Percentiles rank a stretch among this genome's conserved stretches.
Conservation (phyloP, 495 filamentous ascomycete genomes). For the Paragyromitra xinjiangensis region DNA sequence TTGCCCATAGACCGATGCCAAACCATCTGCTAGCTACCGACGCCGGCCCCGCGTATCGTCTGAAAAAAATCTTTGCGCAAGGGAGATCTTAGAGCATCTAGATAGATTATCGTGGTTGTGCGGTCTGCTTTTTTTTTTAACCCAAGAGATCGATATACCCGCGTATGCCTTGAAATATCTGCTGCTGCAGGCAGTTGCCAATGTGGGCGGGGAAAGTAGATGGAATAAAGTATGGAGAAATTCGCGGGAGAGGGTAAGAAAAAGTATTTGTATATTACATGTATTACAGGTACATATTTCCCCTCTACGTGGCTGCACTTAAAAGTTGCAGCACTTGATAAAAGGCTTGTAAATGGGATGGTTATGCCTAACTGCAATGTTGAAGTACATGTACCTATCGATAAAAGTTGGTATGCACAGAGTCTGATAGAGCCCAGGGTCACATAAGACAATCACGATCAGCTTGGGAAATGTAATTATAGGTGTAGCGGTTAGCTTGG, state of each 20-base stretch:
- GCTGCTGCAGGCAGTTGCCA: constrained; percentile 29
- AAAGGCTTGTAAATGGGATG: constrained; percentile 4
- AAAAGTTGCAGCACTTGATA: neutral
- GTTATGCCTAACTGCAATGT: neutral
- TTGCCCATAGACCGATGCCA: constrained; percentile 32
- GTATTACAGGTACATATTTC: neutral
- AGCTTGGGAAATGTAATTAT: neutral
- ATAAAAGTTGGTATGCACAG: neutral
- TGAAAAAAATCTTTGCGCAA: constrained; percentile 18
- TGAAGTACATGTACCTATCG: constrained; percentile 1
- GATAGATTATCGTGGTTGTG: constrained; percentile 2
- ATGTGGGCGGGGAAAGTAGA: neutral
- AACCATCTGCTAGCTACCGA: constrained; percentile 34
- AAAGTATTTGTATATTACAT: neutral
- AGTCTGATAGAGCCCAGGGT: neutral
- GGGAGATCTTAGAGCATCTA: constrained; percentile 6
- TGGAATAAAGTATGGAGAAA: constrained; percentile 3
- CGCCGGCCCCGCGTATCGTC: constrained; percentile 36
- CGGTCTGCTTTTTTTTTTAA: constrained; percentile 6
- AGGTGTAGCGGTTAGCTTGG: neutral
- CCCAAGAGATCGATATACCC: constrained; percentile 29
- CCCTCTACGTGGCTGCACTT: neutral
- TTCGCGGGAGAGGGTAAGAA: neutral
- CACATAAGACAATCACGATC: neutral
- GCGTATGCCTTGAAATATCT: constrained; percentile 14